A percentile compares a stretch with the other conserved stretches of the same genome.
Evolutionary conservation across 2,329 filamentous ascomycete species (phyloP).

Genomic region (Aspergillus sclerotialis): DNA sequence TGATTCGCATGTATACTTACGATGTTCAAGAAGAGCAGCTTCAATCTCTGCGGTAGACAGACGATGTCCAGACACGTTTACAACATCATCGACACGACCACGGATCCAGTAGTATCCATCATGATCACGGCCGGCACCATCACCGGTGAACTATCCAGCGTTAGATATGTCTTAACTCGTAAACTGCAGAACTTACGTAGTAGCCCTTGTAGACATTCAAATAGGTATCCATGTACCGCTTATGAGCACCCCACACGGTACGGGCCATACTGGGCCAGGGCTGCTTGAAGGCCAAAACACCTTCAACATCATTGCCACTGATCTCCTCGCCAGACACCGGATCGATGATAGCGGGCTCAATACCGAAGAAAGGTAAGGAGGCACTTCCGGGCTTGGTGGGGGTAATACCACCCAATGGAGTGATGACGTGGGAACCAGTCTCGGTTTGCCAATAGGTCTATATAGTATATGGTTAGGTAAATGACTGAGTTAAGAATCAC

Average conservation of each 20-base stretch:
- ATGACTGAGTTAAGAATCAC: not conserved
- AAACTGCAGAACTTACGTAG: constrained; percentile 59
- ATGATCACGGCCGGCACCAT: constrained; percentile 91
- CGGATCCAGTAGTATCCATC: constrained; percentile 99
- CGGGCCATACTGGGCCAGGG: constrained; percentile 98
- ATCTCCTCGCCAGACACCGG: constrained; percentile 92
- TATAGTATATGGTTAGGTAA: constrained; percentile 7
- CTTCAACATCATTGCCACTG: constrained; percentile 92
- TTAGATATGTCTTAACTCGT: constrained; percentile 3
- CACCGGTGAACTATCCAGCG: constrained; percentile 45
- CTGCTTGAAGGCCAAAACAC: constrained; percentile 94
- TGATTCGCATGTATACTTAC: constrained; percentile 30
- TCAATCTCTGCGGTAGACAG: constrained; percentile 97
- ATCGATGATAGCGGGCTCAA: constrained; percentile 96
- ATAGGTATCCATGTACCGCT: constrained; percentile 98
- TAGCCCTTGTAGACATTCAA: constrained; percentile 96
- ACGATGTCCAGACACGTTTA: constrained; percentile 95
- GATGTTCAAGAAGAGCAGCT: constrained; percentile 89
- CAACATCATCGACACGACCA: constrained; percentile 94
- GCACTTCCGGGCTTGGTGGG: constrained; percentile 96
- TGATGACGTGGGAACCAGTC: constrained; percentile 93
- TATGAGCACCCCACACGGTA: constrained; percentile 95
- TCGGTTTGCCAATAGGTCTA: constrained; percentile 99
- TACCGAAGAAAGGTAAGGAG: constrained; percentile 95
- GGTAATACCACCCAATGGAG: constrained; percentile 84